Conservation (phyloP, 352 stramenopile species). For the Phytophthora fragariaefolia region DNA sequence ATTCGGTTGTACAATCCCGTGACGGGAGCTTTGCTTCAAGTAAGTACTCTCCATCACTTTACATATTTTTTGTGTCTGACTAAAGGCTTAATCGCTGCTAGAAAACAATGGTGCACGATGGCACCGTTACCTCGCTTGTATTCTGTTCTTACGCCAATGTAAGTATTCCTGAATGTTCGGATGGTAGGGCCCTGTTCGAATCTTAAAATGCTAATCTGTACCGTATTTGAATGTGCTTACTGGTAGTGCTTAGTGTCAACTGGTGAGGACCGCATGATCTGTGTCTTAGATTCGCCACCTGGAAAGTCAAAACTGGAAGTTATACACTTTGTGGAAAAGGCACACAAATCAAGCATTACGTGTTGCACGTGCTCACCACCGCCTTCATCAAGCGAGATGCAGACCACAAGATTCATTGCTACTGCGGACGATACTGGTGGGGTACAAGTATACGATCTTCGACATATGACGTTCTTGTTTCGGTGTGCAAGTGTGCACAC, state of each 20-base stretch:
- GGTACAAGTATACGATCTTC: slow-evolving; percentile 73
- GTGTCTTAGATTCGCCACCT: slow-evolving; percentile 52
- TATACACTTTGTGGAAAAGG: slow-evolving; percentile 68
- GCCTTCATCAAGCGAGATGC: slow-evolving; percentile 15
- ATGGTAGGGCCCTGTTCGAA: no score
- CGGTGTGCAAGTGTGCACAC: slow-evolving; percentile 51
- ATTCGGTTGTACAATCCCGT: slow-evolving; percentile 78
- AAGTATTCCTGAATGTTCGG: slow-evolving; percentile 16
- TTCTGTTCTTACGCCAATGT: slow-evolving; percentile 66
- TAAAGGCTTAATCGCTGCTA: slow-evolving; percentile 19
- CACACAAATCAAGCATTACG: slow-evolving; percentile 66
- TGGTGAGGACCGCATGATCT: slow-evolving; percentile 62
- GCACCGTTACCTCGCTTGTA: slow-evolving; percentile 60
- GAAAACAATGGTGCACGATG: slow-evolving; percentile 64
- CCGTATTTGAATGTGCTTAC: no score
- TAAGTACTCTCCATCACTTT: slow-evolving; percentile 12
- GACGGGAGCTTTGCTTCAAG: slow-evolving; percentile 57
- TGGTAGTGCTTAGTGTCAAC: slow-evolving; percentile 75
- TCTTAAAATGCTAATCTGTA: no score
- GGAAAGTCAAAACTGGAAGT: slow-evolving; percentile 63
- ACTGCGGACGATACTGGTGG: slow-evolving; percentile 62
- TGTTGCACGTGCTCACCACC: slow-evolving; percentile 55
- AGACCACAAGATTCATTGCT: slow-evolving; percentile 44
- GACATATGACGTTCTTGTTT: slow-evolving; percentile 62
- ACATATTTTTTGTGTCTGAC: not conserved